A percentile compares a stretch with the other conserved stretches of the same genome.
These are phyloP conservation scores for Hypoxylon sp. DNA, from an alignment of 2,329 filamentous ascomycete genomes.

Conservation along the genomic window DNA sequence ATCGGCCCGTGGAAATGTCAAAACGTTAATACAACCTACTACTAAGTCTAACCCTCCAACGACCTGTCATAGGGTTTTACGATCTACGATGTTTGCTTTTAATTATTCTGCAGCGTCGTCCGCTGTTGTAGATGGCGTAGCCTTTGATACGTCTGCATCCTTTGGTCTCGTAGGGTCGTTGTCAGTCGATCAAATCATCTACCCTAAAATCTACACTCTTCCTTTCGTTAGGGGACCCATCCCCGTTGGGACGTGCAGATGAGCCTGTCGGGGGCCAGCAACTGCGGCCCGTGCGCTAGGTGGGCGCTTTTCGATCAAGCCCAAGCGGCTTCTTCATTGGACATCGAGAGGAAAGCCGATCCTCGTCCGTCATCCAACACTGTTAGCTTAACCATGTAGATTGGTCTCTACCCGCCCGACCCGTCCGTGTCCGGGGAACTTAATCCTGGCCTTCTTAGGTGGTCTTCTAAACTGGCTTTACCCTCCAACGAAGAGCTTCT, in stretches of 20 bases:
- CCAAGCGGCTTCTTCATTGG: constrained; percentile 41
- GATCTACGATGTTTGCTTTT: constrained; percentile 27
- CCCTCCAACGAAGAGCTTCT: constrained; percentile 41
- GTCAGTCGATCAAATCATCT: constrained; percentile 35
- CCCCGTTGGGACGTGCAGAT: constrained; percentile 43
- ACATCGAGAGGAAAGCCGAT: constrained; percentile 39
- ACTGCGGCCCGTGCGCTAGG: constrained; percentile 45
- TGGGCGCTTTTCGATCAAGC: constrained; percentile 43
- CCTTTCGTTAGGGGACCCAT: constrained; percentile 26
- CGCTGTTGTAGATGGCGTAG: constrained; percentile 34
- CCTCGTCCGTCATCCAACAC: constrained; percentile 41
- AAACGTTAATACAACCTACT: constrained; percentile 39
- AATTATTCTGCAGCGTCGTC: constrained; percentile 36
- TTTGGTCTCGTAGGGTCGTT: constrained; percentile 32
- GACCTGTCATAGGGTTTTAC: constrained; percentile 9
- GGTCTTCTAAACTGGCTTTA: constrained; percentile 41
- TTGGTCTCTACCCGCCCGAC: constrained; percentile 48
- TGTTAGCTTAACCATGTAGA: constrained; percentile 40
- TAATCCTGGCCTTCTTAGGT: constrained; percentile 34
- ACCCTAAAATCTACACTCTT: constrained; percentile 25
- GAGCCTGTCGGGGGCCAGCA: constrained; percentile 42
- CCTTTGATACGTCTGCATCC: constrained; percentile 21
- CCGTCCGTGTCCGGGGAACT: constrained; percentile 47
- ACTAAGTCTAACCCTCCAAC: constrained; percentile 28
- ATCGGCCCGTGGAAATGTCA: constrained; percentile 42